Conservation (phyloP, 495 filamentous ascomycete species). For the Eremomyces bilateralis region DNA sequence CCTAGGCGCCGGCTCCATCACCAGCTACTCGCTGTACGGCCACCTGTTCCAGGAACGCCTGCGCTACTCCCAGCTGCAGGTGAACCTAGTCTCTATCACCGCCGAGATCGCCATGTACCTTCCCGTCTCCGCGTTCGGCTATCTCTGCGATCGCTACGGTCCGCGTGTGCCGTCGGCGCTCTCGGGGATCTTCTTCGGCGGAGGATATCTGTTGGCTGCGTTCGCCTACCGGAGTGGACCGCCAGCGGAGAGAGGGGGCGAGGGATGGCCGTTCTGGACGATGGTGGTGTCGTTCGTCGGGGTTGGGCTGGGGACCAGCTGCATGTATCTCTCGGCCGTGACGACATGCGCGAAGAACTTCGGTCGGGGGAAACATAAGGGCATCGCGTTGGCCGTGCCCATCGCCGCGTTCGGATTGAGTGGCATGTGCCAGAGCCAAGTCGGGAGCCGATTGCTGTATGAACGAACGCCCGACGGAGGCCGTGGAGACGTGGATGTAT, state of each 20-base stretch:
- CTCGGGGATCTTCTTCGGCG: slow-evolving; percentile 50
- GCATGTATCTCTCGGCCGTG: slow-evolving; percentile 70
- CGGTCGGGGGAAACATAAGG: slow-evolving; percentile 65
- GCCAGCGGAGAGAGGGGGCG: slow-evolving; percentile 30
- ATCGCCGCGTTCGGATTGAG: slow-evolving; percentile 87
- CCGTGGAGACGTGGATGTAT: slow-evolving; percentile 65
- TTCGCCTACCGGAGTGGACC: slow-evolving; percentile 47
- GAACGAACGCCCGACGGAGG: slow-evolving; percentile 36
- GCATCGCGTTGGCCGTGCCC: slow-evolving; percentile 69
- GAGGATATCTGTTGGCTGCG: slow-evolving; percentile 68
- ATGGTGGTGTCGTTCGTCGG: slow-evolving; percentile 70
- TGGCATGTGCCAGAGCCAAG: slow-evolving; percentile 83
- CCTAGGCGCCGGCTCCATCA: slow-evolving; percentile 32
- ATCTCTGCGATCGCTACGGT: slow-evolving; percentile 69
- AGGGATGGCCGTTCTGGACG: slow-evolving; percentile 48
- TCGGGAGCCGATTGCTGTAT: slow-evolving; percentile 59
- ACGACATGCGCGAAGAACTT: slow-evolving; percentile 97
- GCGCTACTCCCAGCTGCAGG: slow-evolving; percentile 69
- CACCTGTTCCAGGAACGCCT: slow-evolving; percentile 66
- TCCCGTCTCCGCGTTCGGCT: slow-evolving; percentile 71
- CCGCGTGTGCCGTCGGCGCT: slow-evolving; percentile 51
- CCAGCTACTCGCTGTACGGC: slow-evolving; percentile 78
- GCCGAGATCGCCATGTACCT: slow-evolving; percentile 76
- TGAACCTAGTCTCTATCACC: slow-evolving; percentile 71
- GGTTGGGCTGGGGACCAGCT: slow-evolving; percentile 62